Conservation (phyloP, 2,329 filamentous ascomycete species). For the Penicillium fuscoglaucum region DNA sequence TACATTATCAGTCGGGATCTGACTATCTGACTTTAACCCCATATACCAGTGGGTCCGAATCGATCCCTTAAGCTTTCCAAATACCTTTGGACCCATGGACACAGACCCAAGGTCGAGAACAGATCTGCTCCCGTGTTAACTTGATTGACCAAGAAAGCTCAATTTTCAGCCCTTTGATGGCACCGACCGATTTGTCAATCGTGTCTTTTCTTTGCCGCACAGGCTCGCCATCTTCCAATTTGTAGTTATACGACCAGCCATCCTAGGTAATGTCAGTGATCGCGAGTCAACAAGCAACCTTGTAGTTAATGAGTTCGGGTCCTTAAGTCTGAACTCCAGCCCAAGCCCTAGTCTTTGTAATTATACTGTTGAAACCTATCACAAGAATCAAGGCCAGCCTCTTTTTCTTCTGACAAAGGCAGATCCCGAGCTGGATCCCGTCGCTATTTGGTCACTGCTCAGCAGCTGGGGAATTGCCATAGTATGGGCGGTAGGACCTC, state of each 20-base stretch:
- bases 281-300: neutral
- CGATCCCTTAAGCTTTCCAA: neutral
- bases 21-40: neutral
- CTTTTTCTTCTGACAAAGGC: neutral
- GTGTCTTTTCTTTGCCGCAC: conserved; percentile 59
- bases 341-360: neutral
- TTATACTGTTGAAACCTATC: neutral
- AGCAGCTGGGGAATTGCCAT: conserved; percentile 61
- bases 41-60: neutral
- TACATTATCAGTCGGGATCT: neutral
- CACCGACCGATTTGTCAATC: conserved; percentile 45
- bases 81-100: conserved; percentile 15
- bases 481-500: conserved; percentile 58
- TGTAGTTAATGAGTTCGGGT: neutral
- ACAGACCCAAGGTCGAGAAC: neutral
- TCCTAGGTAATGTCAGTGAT: conserved; percentile 60
- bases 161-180: conserved; percentile 36
- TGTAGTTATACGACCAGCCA: conserved; percentile 58
- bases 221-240: conserved; percentile 55
- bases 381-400: neutral
- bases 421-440: conserved; percentile 43
- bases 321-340: neutral
- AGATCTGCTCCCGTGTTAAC: neutral
- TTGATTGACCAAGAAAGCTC: conserved; percentile 30
- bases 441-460: conserved; percentile 37